Conservation (phyloP, 352 stramenopile species). For the Thalassiosira oceanica region DNA sequence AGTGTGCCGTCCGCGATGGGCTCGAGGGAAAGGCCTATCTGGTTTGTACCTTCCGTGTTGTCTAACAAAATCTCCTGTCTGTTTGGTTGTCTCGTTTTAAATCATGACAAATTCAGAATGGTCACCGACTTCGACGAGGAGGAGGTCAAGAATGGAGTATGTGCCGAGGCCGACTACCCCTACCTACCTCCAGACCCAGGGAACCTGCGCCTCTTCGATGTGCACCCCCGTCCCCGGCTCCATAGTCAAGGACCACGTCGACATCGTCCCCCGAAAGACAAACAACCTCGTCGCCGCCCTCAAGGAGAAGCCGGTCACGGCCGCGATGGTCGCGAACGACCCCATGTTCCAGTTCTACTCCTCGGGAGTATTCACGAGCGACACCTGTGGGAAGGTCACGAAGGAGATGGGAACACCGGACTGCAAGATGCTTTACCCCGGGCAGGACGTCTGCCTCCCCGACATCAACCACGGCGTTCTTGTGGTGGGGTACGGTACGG, state of each 20-base stretch:
- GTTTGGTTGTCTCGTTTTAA: no score
- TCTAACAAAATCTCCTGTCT: conserved; percentile 1
- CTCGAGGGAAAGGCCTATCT: not conserved
- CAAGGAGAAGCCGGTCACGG: conserved; percentile 89
- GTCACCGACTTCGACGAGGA: conserved; percentile 96
- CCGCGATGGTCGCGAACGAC: conserved; percentile 93
- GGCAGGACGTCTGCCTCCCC: conserved; percentile 37
- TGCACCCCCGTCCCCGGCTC: conserved; percentile 83
- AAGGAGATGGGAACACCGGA: conserved; percentile 18
- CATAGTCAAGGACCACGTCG: conserved; percentile 87
- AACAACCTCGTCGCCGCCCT: conserved; percentile 87
- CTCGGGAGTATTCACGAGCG: conserved; percentile 81
- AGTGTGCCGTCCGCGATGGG: conserved; percentile 26
- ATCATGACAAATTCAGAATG: conserved; percentile 81
- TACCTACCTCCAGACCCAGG: conserved; percentile 83
- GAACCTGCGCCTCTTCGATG: conserved; percentile 58
- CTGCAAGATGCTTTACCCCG: conserved; percentile 32
- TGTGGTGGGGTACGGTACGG: conserved; percentile 91
- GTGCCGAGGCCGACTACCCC: conserved; percentile 92
- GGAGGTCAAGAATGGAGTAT: conserved; percentile 89
- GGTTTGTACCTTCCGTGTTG: not conserved
- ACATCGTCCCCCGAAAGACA: conserved; percentile 85
- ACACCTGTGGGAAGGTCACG: conserved; percentile 31
- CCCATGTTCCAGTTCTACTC: conserved; percentile 96
- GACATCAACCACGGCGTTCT: conserved; percentile 92